A percentile compares a stretch with the other conserved stretches of the same genome.
Evolutionary conservation across 805 yeast species (phyloP).

Genomic region (Brettanomyces sp.): DNA sequence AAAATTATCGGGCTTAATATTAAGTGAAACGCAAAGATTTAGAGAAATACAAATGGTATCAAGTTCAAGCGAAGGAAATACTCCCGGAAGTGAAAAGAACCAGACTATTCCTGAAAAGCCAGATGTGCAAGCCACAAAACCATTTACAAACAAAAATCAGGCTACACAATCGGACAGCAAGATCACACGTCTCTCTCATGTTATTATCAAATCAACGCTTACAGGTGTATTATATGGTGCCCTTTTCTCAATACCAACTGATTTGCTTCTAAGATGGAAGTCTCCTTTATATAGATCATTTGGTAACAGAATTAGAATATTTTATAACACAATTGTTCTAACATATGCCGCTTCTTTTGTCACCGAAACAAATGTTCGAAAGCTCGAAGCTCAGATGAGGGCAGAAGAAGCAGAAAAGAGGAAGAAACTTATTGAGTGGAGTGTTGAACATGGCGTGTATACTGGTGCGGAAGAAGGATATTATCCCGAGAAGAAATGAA

Average conservation of each 20-base stretch:
- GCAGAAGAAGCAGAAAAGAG: constrained; percentile 24
- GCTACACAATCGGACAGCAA: constrained; percentile 3
- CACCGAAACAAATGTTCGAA: constrained; percentile 27
- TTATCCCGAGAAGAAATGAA: neutral
- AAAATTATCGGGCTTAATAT: too few relatives aligned
- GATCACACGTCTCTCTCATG: constrained; percentile 17
- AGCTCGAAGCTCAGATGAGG: constrained; percentile 22
- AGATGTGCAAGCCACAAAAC: neutral
- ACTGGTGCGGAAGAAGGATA: constrained; percentile 19
- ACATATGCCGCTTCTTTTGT: constrained; percentile 27
- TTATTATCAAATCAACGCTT: constrained; percentile 23
- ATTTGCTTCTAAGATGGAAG: constrained; percentile 26
- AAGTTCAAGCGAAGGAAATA: too few relatives aligned
- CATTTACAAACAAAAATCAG: constrained; percentile 1
- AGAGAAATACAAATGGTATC: too few relatives aligned
- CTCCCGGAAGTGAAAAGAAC: neutral
- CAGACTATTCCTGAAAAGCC: neutral
- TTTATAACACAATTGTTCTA: constrained; percentile 29
- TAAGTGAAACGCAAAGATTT: too few relatives aligned
- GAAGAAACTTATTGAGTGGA: constrained; percentile 24
- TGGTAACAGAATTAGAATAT: constrained; percentile 27
- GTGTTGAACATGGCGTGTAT: constrained; percentile 24
- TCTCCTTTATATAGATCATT: constrained; percentile 29
- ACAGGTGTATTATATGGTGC: constrained; percentile 30
- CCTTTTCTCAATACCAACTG: constrained; percentile 28